Base-by-base conservation (phyloP, 2,329 filamentous ascomycete species). In the Ophiocordyceps sinensis region DNA sequence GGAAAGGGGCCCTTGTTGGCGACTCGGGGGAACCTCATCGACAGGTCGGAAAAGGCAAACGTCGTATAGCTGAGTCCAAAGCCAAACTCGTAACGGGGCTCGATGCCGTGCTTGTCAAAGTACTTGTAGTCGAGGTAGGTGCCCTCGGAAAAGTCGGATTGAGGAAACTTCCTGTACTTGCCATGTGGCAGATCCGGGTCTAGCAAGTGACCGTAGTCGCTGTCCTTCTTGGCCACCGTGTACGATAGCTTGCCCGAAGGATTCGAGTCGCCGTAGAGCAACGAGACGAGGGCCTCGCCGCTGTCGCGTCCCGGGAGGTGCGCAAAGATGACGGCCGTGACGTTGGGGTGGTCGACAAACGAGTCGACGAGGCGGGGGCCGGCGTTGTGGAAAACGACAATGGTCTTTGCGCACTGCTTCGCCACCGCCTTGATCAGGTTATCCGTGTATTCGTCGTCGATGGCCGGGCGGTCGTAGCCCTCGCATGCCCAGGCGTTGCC, bases 401-500 rank as follows among this genome's bases (percentile, higher is more conserved):
- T 65, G 1, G 78, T 81, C 45, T 75, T 79, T 46, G 63, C 65
- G 56, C 77, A 82, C 19, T 65, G 62, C 8, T 63, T 58, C 0
- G 79, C 77, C 1, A 82, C 75, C 37, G 71, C 66, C 1, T 58
- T 59, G 36, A 82, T 67, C 0, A 82, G 59, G 0, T 56, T 58
- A 46, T 82, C 77, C 2, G 73, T 77, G 40, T 75, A 75, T 44
- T 80, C 79, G 53, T 89, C 84, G 28, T 70, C 68, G 34, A 85
- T 63, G 8, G 67, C 68, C 0, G 73, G 64, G 37, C 76, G 68
- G 44, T 85, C 70, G 47, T 71, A 81, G 1, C 80, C 82, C 59
- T 94, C 86, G 2, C 81, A 77, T 1, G 81, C 75, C 57, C 81
- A 84, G 8, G 68, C 72, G 51, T 82, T 82, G 48, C 75, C 71